Base-by-base conservation (phyloP, 257 asterid species). In the Fraxinus pennsylvanica region DNA sequence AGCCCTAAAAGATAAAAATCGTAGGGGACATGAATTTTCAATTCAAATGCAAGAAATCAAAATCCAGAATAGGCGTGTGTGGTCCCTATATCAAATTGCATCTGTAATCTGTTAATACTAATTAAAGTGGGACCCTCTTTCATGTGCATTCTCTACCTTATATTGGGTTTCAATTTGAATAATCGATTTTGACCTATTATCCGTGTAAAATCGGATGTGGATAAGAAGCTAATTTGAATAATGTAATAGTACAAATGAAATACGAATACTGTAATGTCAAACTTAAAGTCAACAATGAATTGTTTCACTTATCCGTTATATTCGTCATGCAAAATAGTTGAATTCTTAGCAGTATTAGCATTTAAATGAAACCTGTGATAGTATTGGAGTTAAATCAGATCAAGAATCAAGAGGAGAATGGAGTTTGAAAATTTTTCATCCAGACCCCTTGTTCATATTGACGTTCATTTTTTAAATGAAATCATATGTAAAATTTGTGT, bases 81-180 rank as follows among this genome's bases (percentile, higher is more conserved):
- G 91, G 88, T 73, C 86, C 84, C 63, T 38, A 19, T 43, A 25
- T 38, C 75, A 50, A 47, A 52, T 71, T 59, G 68, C 81, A 52
- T 77, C 38, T 77, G 74, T 32, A 78, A 77, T 72, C 63, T 61
- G 81, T 74, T 75, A 36, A 71, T 54, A 79, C 75, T 75, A 80
- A 76, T 25, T 47, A 71, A 78, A 54, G 57, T 66, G 84, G 81
- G 5, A 59, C 85, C 75, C 74, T 52, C 69, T 30, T 57, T 66
- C 77, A 68, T 66, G 78, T 81, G 81, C 71, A 68, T 22, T 73
- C 52, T 8, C 35, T 68, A 32, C 57, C 68, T 33, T 63, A 29
- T 59, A 38, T 72, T 73, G 33, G 47, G 71, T 30, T 73, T 43
- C 6, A 41, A 30, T 12, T 63, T 63, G 33, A 76, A 76, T n/a